These are phyloP conservation scores for Zygotorulaspora florentina DNA, from an alignment of 805 yeast genomes.

Conservation along the genomic window DNA sequence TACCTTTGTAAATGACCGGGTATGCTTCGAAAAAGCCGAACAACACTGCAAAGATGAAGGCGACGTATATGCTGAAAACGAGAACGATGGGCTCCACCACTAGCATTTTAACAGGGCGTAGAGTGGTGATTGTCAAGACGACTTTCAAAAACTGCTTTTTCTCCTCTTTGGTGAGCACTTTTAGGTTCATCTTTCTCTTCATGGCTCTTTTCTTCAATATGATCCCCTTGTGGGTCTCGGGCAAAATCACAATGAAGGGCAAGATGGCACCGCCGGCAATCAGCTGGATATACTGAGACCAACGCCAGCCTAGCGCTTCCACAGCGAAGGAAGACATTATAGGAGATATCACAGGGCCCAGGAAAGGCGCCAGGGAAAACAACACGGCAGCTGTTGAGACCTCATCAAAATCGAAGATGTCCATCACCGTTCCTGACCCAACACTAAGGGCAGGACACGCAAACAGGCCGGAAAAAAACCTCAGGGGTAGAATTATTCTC, in stretches of 20 bases:
- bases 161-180: constrained; percentile 35
- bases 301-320: constrained; percentile 57
- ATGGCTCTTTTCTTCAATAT: constrained; percentile 57
- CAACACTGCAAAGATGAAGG: constrained; percentile 71
- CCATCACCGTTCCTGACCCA: constrained; percentile 80
- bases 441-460: constrained; percentile 82
- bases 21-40: constrained; percentile 75
- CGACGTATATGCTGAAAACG: constrained; percentile 63
- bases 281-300: constrained; percentile 69
- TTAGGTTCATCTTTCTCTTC: constrained; percentile 52
- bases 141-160: constrained; percentile 39
- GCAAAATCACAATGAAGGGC: constrained; percentile 45
- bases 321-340: constrained; percentile 70
- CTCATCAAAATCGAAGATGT: constrained; percentile 64
- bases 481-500: constrained; percentile 55
- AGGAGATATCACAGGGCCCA: constrained; percentile 78
- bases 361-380: constrained; percentile 74
- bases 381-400: constrained; percentile 70
- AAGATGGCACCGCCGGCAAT: constrained; percentile 57
- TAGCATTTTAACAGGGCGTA: constrained; percentile 66
- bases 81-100: constrained; percentile 70
- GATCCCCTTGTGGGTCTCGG: constrained; percentile 72
- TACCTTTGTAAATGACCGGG: constrained; percentile 59
- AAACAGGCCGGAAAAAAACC: constrained; percentile 70
- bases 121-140: constrained; percentile 47